A percentile compares a stretch with the other conserved stretches of the same genome.
phyloP scores from a whole-genome alignment of 805 yeast species.

The Saturnispora gosingensis region DNA sequence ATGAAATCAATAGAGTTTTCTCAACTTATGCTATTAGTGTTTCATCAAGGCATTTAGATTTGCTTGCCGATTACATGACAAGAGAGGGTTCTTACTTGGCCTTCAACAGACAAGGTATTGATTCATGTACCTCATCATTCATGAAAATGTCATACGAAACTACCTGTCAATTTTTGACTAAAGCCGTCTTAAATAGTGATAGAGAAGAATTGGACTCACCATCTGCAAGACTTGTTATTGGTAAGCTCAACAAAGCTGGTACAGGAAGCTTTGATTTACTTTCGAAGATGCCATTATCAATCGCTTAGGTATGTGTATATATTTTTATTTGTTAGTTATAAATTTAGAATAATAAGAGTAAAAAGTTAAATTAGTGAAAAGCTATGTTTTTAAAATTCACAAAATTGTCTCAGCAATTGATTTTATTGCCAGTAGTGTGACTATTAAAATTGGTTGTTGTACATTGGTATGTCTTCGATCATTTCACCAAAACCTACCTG shows the following conservation, averaged over 20 bases:
- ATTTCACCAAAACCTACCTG: neutral
- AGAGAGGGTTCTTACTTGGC: slow-evolving; percentile 96
- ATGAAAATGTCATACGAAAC: slow-evolving; percentile 99
- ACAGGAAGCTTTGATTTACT: slow-evolving; percentile 90
- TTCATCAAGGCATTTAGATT: slow-evolving; percentile 86
- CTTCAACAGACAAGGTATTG: slow-evolving; percentile 97
- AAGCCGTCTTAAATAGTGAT: slow-evolving; percentile 90
- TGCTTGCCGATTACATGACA: slow-evolving; percentile 98
- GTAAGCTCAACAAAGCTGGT: slow-evolving; percentile 85
- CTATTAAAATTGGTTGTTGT: no score
- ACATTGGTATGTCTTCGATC: no score
- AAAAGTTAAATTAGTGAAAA: no score
- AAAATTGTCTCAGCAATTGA: no score
- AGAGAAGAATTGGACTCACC: slow-evolving; percentile 85
- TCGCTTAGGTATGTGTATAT: neutral
- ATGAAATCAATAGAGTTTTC: slow-evolving; percentile 92
- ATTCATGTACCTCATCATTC: slow-evolving; percentile 87
- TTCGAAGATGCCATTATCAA: slow-evolving; percentile 34
- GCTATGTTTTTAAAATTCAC: no score
- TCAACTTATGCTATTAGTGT: slow-evolving; percentile 93
- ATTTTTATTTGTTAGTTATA: neutral
- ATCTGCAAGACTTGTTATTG: slow-evolving; percentile 86
- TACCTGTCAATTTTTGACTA: slow-evolving; percentile 92
- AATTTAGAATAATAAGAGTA: no score
- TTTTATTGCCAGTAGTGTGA: no score